These are phyloP conservation scores for Cercospora berteroae DNA, from an alignment of 2,329 filamentous ascomycete genomes.

Conservation along the genomic window DNA sequence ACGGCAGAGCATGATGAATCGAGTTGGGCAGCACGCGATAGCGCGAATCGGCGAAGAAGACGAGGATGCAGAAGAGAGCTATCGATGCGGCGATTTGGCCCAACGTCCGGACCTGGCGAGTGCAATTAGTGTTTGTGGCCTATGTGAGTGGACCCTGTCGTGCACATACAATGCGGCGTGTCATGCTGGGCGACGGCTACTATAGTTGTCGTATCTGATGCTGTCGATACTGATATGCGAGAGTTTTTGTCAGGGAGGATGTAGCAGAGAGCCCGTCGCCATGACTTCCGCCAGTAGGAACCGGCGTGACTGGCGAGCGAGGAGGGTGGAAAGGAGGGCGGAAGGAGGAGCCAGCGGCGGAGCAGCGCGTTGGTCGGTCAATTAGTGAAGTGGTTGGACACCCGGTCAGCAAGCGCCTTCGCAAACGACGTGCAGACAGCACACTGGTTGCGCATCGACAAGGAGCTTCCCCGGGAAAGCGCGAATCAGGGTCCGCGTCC, in stretches of 20 bases:
- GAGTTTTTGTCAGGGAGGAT: conserved; percentile 5
- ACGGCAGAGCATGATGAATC: conserved; percentile 82
- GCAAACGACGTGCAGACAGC: background rate
- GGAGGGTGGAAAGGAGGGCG: background rate
- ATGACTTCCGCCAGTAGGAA: background rate
- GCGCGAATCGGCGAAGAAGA: conserved; percentile 82
- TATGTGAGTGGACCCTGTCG: background rate
- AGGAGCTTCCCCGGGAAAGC: background rate
- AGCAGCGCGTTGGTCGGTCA: background rate
- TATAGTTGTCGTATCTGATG: background rate
- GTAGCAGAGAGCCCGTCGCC: background rate
- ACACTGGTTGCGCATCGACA: background rate
- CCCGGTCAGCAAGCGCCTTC: background rate
- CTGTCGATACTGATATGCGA: background rate
- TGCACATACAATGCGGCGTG: conserved; percentile 26
- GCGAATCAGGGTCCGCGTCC: background rate
- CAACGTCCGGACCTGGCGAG: conserved; percentile 61
- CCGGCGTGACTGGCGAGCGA: background rate
- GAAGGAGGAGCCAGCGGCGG: background rate
- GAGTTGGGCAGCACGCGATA: conserved; percentile 82
- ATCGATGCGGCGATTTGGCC: conserved; percentile 70
- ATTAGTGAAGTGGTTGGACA: background rate
- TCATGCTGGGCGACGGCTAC: conserved; percentile 14
- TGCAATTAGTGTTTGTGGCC: background rate
- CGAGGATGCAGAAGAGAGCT: conserved; percentile 61